Evolutionary conservation across 2,329 filamentous ascomycete species (phyloP), one percentile per base, ranked within the genome.

Genomic region (Xylariaceae sp.): DNA sequence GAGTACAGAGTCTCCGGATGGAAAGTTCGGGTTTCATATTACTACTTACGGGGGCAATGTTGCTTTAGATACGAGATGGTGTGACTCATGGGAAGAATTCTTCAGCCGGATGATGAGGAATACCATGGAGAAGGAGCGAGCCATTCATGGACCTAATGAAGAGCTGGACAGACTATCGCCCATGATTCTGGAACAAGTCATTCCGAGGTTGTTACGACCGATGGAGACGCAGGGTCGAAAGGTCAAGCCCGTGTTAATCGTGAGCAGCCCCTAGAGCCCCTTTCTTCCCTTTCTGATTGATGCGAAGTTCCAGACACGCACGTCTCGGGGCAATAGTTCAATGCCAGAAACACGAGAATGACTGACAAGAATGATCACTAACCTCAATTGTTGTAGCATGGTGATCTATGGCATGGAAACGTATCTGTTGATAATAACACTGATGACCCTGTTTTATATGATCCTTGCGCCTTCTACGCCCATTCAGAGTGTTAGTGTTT

Each of bases 361-460:
- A n/a, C n/a, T n/a, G n/a, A n/a, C n/a, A n/a, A n/a, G n/a, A n/a
- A n/a, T n/a, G n/a, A n/a, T n/a, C n/a, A n/a, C n/a, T n/a, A n/a
- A n/a, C n/a, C n/a, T n/a, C n/a, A n/a, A n/a, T n/a, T n/a, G n/a
- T n/a, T n/a, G n/a, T n/a, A n/a, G 14, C 67, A 70, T 45, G 68
- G 67, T 0, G 67, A 71, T 51, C 53, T 71, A 2, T 72, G 67
- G 68, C 64, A 72, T 38, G 62, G 57, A 2, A 73, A 73, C 44
- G 53, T 59, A 2, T 66, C 64, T 1, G 63, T 60, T 5, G 58
- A 63, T 22, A 42, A 46, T 1, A 42, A 57, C 6, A 69, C 58
- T 0, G 60, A 56, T 1, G 40, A 63, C 1, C 46, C 63, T 7
- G 44, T 61, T 19, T 54, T 71, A 6, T 71, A 68, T 42, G 67